A percentile compares a stretch with the other conserved stretches of the same genome.
phyloP scores from a whole-genome alignment of 2,329 filamentous ascomycete species.

The Calcarisporium arbuscula region DNA sequence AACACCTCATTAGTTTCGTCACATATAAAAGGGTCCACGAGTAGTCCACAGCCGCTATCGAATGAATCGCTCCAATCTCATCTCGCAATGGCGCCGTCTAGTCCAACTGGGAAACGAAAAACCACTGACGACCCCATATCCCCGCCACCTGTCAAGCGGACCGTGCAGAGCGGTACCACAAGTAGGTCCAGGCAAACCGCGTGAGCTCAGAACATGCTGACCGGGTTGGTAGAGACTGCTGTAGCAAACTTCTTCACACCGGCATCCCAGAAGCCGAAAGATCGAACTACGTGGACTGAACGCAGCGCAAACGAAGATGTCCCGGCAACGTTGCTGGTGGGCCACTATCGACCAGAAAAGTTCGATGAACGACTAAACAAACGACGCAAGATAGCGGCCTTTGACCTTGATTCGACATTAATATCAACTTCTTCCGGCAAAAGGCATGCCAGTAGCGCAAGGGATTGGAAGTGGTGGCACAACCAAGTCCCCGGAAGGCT shows the following conservation, averaged over 20 bases:
- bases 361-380: constrained; percentile 23
- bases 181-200: constrained; percentile 28
- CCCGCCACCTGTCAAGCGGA: constrained; percentile 47
- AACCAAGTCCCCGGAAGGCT: constrained; percentile 60
- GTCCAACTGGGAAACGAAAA: constrained; percentile 26
- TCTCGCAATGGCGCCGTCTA: constrained; percentile 19
- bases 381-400: constrained; percentile 60
- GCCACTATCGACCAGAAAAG: constrained; percentile 53
- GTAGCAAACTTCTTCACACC: constrained; percentile 87
- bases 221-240: constrained; percentile 46
- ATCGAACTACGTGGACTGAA: constrained; percentile 67
- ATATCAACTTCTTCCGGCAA: constrained; percentile 77
- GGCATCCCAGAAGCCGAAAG: constrained; percentile 73
- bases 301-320: constrained; percentile 44
- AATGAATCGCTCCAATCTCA: no score
- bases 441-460: constrained; percentile 61
- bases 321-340: constrained; percentile 62
- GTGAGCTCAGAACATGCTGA: constrained; percentile 9
- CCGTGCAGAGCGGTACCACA: constrained; percentile 44
- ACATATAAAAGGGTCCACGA: no score
- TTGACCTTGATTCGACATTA: constrained; percentile 81
- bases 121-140: constrained; percentile 38
- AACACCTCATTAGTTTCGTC: no score
- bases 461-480: constrained; percentile 96
- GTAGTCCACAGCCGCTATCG: no score